Percentiles rank a stretch among this genome's conserved stretches.
Conservation (phyloP, 1,284 basidiomycete genomes). For the Ceratobasidium papillatum region DNA sequence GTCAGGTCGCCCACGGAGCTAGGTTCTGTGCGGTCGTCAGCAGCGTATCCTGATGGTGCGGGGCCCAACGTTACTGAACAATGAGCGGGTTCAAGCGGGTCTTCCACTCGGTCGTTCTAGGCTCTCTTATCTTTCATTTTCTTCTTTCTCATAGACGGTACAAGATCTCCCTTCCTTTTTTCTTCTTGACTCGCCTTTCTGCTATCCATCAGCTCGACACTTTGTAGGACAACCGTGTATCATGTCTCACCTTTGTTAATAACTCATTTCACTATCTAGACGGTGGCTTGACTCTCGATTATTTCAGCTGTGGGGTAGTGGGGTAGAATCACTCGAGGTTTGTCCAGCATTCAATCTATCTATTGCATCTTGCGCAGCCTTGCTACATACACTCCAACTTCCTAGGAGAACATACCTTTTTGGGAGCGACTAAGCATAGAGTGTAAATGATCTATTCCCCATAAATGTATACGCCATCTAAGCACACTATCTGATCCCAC, state of each 20-base stretch:
- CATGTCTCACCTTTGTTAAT: conserved; percentile 13
- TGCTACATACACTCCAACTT: not conserved
- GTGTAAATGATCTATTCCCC: not conserved
- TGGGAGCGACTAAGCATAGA: conserved; percentile 1
- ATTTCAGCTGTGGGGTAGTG: not conserved
- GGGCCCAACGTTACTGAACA: conserved; percentile 12
- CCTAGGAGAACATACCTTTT: not conserved
- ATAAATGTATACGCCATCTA: no score
- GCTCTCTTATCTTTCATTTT: not conserved
- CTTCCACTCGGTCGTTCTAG: conserved; percentile 1
- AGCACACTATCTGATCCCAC: not conserved
- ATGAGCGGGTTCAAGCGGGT: not conserved
- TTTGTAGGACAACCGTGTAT: conserved; percentile 37
- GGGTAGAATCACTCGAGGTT: not conserved
- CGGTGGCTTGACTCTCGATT: not conserved
- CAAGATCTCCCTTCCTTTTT: conserved; percentile 7
- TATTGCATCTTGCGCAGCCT: not conserved
- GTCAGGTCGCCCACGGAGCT: conserved; percentile 38
- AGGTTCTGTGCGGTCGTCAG: conserved; percentile 35
- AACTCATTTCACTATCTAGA: conserved; percentile 13
- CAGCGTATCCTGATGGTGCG: conserved; percentile 13
- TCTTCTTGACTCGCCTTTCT: conserved; percentile 14
- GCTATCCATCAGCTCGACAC: conserved; percentile 21
- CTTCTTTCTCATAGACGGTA: not conserved
- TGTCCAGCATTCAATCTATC: not conserved